phyloP scores from a whole-genome alignment of 169 alveolate species.

The Eimeria maxima region DNA sequence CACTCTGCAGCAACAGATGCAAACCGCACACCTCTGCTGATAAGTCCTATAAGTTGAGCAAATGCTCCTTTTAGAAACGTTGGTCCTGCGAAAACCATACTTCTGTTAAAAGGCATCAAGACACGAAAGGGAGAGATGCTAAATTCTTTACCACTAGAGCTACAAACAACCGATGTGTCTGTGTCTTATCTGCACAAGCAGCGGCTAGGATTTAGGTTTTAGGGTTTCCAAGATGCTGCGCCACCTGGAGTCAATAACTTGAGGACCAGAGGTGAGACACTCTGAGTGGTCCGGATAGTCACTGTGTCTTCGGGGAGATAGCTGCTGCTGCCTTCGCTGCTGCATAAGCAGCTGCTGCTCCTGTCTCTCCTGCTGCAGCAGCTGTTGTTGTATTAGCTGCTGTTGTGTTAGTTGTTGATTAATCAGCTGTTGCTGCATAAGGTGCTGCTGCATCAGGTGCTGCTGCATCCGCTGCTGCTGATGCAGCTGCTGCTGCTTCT shows the following conservation, averaged over 20 bases:
- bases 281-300: background rate
- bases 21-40: background rate
- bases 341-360: background rate
- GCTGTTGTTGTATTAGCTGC: background rate
- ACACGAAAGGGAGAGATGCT: background rate
- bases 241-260: background rate
- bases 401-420: background rate
- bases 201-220: slow-evolving; percentile 3
- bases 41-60: background rate
- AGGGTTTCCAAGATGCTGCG: background rate
- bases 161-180: background rate
- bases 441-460: background rate
- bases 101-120: background rate
- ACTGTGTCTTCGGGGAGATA: no score
- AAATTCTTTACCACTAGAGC: background rate
- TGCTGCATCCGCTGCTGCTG: slow-evolving; percentile 18
- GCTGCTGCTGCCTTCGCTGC: slow-evolving; percentile 15
- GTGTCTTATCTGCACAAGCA: background rate
- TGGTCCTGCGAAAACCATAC: background rate
- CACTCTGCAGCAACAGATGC: slow-evolving; percentile 29
- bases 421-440: background rate
- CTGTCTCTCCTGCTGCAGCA: background rate
- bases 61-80: background rate
- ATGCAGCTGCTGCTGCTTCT: slow-evolving; percentile 21
- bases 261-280: background rate